Base-by-base conservation (phyloP, 1,284 basidiomycete genomes). In the Sporisorium graminicola region DNA sequence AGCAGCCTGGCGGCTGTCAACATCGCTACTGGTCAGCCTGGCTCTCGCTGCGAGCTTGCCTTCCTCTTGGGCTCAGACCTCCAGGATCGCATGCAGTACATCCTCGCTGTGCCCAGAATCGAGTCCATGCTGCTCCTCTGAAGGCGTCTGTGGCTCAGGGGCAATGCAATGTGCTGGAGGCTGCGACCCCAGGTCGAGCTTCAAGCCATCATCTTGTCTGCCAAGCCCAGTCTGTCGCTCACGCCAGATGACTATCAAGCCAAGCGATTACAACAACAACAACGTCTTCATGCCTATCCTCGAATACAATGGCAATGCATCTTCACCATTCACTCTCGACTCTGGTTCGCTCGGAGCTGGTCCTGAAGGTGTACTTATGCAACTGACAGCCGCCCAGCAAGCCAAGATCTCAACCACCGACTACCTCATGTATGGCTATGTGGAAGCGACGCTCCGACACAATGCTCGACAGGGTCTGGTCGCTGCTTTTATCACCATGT, bases 401-500 rank as follows among this genome's bases (percentile, higher is more conserved):
- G 75, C 77, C 61, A 80, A 78, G 50, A 57, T 85, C 22, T 81
- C 82, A 5, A 83, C 81, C 7, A 79, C 82, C 6, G 68, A 68
- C 29, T 85, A 84, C 62, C 59, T 84, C 40, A 66, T 84, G 52
- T 85, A 83, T 31, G 83, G 83, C 43, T 65, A 68, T 10, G 70
- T 82, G 2, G 59, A 75, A 27, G 78, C 78, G 20, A 70, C 60
- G n/a, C 49, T 81, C 13, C 63, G 82, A 16, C 83, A 82, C 63
- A 49, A 78, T 16, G 65, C 81, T 16, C 50, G 65, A 10, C 53
- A 70, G 31, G 83, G 83, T 24, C 47, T 85, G 5, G 80, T 85
- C 0, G 72, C 77, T 1, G 71, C 82, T 7, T 80, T 84, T 52
- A 82, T 82, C 52, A 56, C 59, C 20, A 79, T 80, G 72, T 72